Evolutionary conservation across 495 filamentous ascomycete species (phyloP).

Genomic region (Daldinia vernicosa): DNA sequence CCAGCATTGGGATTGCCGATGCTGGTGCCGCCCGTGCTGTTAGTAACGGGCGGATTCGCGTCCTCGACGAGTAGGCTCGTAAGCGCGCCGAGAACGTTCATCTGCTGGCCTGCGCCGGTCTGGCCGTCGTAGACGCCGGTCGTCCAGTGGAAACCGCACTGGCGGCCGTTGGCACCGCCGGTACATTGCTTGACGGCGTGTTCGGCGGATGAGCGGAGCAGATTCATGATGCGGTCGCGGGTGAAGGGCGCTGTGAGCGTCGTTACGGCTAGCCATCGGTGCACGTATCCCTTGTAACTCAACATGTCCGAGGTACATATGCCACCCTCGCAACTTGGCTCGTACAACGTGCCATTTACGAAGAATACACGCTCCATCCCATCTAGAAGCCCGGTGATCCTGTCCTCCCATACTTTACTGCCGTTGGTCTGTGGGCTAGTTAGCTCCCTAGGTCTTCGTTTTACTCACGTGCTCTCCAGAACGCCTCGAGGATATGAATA

Average conservation of each 20-base stretch:
- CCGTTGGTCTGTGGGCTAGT: constrained; percentile 61
- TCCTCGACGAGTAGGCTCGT: constrained; percentile 59
- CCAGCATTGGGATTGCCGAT: constrained; percentile 70
- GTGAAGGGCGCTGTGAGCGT: constrained; percentile 78
- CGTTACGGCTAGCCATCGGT: constrained; percentile 79
- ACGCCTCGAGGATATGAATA: not conserved
- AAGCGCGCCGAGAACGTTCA: constrained; percentile 73
- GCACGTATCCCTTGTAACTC: constrained; percentile 86
- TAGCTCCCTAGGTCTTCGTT: constrained; percentile 1
- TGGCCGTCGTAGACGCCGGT: constrained; percentile 65
- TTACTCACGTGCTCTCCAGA: not conserved
- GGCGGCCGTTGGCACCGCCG: constrained; percentile 63
- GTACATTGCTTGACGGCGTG: constrained; percentile 77
- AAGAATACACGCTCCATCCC: constrained; percentile 70
- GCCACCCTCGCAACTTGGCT: constrained; percentile 72
- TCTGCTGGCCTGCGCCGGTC: constrained; percentile 71
- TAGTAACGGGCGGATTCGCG: constrained; percentile 61
- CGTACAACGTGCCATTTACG: constrained; percentile 61
- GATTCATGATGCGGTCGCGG: constrained; percentile 66
- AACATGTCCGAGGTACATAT: constrained; percentile 79
- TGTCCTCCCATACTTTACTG: constrained; percentile 64
- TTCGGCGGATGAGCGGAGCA: constrained; percentile 69
- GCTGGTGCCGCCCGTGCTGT: constrained; percentile 70
- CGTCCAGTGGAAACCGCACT: constrained; percentile 78
- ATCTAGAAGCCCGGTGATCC: constrained; percentile 67